Conservation (phyloP, 2,329 filamentous ascomycete genomes). For the Diaporthe ampelina region DNA sequence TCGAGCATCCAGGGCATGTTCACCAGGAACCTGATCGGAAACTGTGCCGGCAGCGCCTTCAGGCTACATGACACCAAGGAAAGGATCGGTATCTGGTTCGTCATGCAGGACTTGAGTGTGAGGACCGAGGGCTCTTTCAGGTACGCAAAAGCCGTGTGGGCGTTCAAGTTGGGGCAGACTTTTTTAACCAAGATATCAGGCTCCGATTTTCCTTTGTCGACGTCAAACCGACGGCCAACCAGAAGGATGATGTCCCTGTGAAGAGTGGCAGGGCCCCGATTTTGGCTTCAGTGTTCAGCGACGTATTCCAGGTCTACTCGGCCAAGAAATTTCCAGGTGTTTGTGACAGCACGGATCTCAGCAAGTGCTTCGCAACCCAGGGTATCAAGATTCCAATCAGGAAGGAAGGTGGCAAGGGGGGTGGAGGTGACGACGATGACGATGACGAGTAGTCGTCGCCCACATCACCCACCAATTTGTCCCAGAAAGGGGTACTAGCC, state of each 20-base stretch:
- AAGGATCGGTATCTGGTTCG: constrained; percentile 94
- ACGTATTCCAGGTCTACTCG: constrained; percentile 92
- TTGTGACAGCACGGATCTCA: constrained; percentile 90
- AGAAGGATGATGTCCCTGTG: constrained; percentile 54
- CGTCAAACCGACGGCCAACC: constrained; percentile 62
- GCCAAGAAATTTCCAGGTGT: constrained; percentile 99
- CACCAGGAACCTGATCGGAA: constrained; percentile 94
- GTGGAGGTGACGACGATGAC: constrained; percentile 64
- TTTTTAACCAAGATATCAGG: constrained; percentile 51
- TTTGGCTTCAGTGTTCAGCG: constrained; percentile 87
- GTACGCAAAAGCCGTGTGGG: constrained; percentile 61
- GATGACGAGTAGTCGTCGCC: constrained; percentile 29
- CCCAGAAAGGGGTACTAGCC: not conserved
- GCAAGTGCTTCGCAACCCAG: constrained; percentile 92
- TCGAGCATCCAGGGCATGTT: constrained; percentile 79
- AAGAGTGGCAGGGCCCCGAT: constrained; percentile 85
- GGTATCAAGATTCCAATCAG: constrained; percentile 97
- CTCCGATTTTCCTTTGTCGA: constrained; percentile 85
- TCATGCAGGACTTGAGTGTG: constrained; percentile 94
- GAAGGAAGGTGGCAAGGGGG: constrained; percentile 77
- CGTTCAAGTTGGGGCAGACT: not conserved
- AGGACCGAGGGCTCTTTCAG: constrained; percentile 92
- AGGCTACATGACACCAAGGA: constrained; percentile 83
- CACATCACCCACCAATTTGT: not conserved
- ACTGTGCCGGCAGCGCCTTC: constrained; percentile 89